Evolutionary conservation across 371 early-diverging fungal species (phyloP).

Genomic region (Smittium culicis): DNA sequence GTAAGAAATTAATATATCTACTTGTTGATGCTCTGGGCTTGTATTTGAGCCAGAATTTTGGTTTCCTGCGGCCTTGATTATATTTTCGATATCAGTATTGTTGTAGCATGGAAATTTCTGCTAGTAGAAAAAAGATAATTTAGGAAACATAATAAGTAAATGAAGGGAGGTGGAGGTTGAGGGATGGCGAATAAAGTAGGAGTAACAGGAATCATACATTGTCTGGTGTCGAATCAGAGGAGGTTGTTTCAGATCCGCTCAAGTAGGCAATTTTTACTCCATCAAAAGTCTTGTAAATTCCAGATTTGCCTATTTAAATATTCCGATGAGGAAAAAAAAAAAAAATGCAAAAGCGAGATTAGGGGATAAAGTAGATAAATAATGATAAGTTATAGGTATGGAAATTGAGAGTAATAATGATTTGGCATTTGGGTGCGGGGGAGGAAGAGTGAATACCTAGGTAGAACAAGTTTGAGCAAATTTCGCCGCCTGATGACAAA

Average conservation of each 20-base stretch:
- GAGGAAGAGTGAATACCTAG: conserved; percentile 40
- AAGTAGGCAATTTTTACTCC: conserved; percentile 60
- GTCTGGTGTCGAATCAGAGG: no score
- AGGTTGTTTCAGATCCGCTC: conserved; percentile 41
- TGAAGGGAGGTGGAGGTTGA: no score
- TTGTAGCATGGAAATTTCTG: no score
- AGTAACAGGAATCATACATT: no score
- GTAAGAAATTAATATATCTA: conserved; percentile 58
- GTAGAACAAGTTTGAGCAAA: conserved; percentile 56
- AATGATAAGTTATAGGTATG: no score
- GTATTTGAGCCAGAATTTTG: neutral
- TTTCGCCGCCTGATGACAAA: conserved; percentile 44
- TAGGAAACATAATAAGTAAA: no score
- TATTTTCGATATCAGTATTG: conserved; percentile 25
- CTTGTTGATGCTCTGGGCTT: conserved; percentile 31
- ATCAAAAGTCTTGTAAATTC: conserved; percentile 51
- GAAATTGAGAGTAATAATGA: no score
- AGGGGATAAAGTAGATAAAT: neutral
- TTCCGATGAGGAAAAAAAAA: conserved; percentile 48
- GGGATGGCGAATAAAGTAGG: no score
- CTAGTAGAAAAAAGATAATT: no score
- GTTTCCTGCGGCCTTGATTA: conserved; percentile 14
- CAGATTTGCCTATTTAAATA: conserved; percentile 56
- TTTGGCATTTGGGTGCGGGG: no score
- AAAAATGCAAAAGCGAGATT: conserved; percentile 16